These are phyloP conservation scores for Leptographium lundbergii DNA, from an alignment of 2,329 filamentous ascomycete species.

Conservation along the genomic window DNA sequence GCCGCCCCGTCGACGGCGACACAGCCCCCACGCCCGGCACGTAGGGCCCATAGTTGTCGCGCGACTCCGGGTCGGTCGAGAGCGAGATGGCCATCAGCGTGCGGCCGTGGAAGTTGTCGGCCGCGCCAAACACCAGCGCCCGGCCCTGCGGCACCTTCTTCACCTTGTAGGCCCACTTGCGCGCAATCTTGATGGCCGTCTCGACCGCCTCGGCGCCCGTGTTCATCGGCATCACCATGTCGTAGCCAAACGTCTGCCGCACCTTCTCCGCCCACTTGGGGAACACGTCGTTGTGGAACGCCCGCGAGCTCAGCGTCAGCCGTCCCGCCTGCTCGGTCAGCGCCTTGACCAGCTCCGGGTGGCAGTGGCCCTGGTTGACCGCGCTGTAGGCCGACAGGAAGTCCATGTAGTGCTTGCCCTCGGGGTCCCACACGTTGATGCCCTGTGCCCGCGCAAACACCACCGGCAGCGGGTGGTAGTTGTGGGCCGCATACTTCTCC, in stretches of 20 bases:
- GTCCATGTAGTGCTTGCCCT: constrained; percentile 90
- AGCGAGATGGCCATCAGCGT: constrained; percentile 94
- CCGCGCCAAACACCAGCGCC: constrained; percentile 71
- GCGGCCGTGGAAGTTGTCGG: constrained; percentile 92
- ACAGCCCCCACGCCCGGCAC: constrained; percentile 74
- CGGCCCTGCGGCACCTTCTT: constrained; percentile 79
- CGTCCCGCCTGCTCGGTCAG: constrained; percentile 80
- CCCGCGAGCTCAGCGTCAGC: constrained; percentile 82
- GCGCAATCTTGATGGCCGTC: constrained; percentile 88
- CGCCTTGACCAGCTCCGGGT: constrained; percentile 87
- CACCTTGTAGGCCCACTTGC: constrained; percentile 96
- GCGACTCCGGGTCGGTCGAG: constrained; percentile 88
- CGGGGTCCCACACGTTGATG: constrained; percentile 90
- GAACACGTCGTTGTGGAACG: constrained; percentile 98
- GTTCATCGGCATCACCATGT: constrained; percentile 98
- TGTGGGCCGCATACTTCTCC: constrained; percentile 82
- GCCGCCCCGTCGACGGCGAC: constrained; percentile 61
- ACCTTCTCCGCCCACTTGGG: constrained; percentile 91
- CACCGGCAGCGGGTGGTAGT: constrained; percentile 94
- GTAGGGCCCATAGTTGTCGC: constrained; percentile 94
- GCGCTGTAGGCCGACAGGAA: constrained; percentile 97
- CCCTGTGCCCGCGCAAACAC: constrained; percentile 82
- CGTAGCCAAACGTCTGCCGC: constrained; percentile 78
- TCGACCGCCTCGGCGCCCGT: constrained; percentile 94
- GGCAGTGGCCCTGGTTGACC: constrained; percentile 96